phyloP scores from a whole-genome alignment of 257 asterid species.

The Handroanthus guayacan region DNA sequence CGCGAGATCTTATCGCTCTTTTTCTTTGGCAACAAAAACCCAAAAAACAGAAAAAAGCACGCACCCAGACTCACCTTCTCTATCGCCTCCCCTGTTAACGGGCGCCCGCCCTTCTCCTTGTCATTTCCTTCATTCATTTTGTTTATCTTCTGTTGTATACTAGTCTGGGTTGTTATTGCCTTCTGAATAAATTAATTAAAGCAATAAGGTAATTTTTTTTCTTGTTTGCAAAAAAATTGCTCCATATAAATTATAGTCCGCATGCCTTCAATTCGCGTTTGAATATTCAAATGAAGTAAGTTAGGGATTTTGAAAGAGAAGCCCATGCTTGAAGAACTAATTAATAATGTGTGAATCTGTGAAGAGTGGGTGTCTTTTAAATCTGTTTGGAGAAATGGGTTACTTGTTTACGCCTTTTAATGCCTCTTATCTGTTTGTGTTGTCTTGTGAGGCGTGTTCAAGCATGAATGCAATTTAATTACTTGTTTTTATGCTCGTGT shows the following conservation, averaged over 20 bases:
- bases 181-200: not conserved
- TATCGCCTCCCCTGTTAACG: slow-evolving; percentile 48
- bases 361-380: not conserved
- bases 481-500: slow-evolving; percentile 17
- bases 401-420: slow-evolving; percentile 16
- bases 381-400: slow-evolving; percentile 28
- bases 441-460: not conserved
- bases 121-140: slow-evolving; percentile 28
- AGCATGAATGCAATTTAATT: not conserved
- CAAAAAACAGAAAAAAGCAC: slow-evolving; percentile 10
- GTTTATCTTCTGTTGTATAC: slow-evolving; percentile 7
- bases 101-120: slow-evolving; percentile 42
- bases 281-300: slow-evolving; percentile 39
- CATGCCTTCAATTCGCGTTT: slow-evolving; percentile 20
- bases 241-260: slow-evolving; percentile 19
- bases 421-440: slow-evolving; percentile 2
- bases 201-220: slow-evolving; percentile 36
- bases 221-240: not conserved
- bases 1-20: slow-evolving; percentile 17
- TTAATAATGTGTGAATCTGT: not conserved
- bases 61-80: slow-evolving; percentile 37
- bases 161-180: slow-evolving; percentile 22
- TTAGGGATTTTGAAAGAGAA: not conserved
- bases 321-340: not conserved
- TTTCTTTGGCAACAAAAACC: not conserved